Base-by-base conservation (phyloP, 176 grass and related monocot species). In the Elymus sibiricus region DNA sequence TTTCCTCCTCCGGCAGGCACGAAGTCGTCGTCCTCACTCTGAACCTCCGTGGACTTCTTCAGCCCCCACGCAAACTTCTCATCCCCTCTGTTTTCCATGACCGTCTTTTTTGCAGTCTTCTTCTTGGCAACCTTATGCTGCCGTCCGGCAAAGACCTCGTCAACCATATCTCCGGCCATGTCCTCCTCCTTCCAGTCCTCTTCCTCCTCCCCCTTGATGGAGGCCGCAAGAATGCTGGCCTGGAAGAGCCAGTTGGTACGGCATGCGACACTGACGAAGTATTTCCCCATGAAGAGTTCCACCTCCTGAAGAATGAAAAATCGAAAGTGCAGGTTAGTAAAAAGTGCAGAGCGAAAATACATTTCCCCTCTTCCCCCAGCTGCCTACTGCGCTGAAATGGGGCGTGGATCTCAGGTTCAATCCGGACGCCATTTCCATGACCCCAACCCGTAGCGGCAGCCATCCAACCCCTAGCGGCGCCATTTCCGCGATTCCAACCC, bases 401-500 rank as follows among this genome's bases (percentile, higher is more conserved):
- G 32, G 19, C 15, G 43, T 53, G 65, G 79, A 90, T 90, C 84
- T 90, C 86, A 79, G 89, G 89, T 78, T 90, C 43, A 29, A 74
- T 16, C 47, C 67, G 14, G 70, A 17, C 63, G 31, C 53, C 79
- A 56, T 71, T 16, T 53, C 49, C 5, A 16, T 5, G 17, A 51
- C 5, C 49, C 49, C 16, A 53, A 53, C 49, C 49, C 49, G 16
- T 53, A 21, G 51, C 51, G 16, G 51, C 51, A 17, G 51, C 51
- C 6, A 55, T 55, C 6, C 51, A 55, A 21, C 51, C 19, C 53
- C 7, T 58, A 9, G 53, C 53, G 19, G 6, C 7, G 53, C 53
- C 53, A 58, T 58, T 39, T 40, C 31, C 19, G 34, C 79, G 79
- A 86, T 86, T 82, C 64, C 73, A 78, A 39, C 43, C 79, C 55